phyloP scores from a whole-genome alignment of 805 yeast species.

The Metschnikowia borealis region DNA sequence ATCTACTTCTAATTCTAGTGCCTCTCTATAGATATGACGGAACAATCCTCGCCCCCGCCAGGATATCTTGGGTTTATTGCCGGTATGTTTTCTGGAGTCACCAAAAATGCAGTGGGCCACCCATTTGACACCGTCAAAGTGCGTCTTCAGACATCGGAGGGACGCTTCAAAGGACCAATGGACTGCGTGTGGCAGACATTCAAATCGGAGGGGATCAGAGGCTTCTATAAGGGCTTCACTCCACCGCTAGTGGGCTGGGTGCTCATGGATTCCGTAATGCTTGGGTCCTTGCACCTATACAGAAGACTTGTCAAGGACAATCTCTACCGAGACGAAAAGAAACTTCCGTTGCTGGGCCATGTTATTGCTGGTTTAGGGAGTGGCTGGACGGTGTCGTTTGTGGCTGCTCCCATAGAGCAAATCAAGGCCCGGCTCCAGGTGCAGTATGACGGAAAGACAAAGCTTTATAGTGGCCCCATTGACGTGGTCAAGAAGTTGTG shows the following conservation, averaged over 20 bases:
- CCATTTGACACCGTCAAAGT: conserved; percentile 92
- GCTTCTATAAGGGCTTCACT: conserved; percentile 85
- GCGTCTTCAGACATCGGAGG: conserved; percentile 63
- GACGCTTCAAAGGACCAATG: conserved; percentile 71
- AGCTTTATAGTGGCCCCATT: conserved; percentile 70
- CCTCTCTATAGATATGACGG: background rate
- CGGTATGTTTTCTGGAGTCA: conserved; percentile 82
- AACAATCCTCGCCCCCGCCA: conserved; percentile 35
- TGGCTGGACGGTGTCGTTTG: conserved; percentile 88
- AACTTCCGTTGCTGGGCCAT: conserved; percentile 72
- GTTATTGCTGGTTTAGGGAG: conserved; percentile 75
- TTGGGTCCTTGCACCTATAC: conserved; percentile 81
- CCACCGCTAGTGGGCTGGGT: conserved; percentile 96
- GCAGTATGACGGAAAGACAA: conserved; percentile 75
- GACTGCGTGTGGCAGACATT: conserved; percentile 76
- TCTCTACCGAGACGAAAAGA: conserved; percentile 55
- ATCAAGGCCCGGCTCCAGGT: conserved; percentile 86
- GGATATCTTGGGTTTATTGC: conserved; percentile 75
- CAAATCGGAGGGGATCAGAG: conserved; percentile 69
- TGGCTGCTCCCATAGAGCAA: conserved; percentile 93
- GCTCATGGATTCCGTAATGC: conserved; percentile 85
- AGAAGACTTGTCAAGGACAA: conserved; percentile 61
- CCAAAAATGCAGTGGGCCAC: conserved; percentile 87
- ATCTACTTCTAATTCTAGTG: too few relatives aligned
- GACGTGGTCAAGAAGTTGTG: conserved; percentile 64